Conservation (phyloP, 768 basidiomycete species). For the Dentipellis fragilis region DNA sequence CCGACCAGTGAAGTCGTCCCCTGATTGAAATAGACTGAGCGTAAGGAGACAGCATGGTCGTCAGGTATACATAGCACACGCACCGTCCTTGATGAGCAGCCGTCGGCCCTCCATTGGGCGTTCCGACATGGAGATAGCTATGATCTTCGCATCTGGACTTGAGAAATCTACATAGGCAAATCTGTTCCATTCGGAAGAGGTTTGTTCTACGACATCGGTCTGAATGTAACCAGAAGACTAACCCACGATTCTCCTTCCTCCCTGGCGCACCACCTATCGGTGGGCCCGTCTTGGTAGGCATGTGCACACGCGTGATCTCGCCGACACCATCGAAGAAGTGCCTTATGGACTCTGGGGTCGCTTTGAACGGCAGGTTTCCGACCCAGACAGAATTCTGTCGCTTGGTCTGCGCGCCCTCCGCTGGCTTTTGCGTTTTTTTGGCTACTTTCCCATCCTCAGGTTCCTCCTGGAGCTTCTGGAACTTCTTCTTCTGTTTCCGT, state of each 20-base stretch:
- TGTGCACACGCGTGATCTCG: conserved; percentile 71
- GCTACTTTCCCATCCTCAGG: conserved; percentile 16
- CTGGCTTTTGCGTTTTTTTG: conserved; percentile 27
- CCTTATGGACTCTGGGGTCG: conserved; percentile 62
- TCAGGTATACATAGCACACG: conserved; percentile 14
- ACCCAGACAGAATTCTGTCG: conserved; percentile 91
- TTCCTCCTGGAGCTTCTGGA: conserved; percentile 18
- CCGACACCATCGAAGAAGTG: conserved; percentile 63
- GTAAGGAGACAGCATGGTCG: background rate
- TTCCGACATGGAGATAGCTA: conserved; percentile 78
- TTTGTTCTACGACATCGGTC: conserved; percentile 11
- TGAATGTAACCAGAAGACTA: conserved; percentile 20
- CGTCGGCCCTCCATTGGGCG: conserved; percentile 73
- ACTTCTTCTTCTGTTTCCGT: conserved; percentile 48
- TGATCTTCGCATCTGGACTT: conserved; percentile 58
- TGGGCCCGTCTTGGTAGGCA: conserved; percentile 64
- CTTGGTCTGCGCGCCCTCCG: conserved; percentile 24
- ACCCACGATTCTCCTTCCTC: conserved; percentile 74
- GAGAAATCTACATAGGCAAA: conserved; percentile 97
- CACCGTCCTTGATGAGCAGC: conserved; percentile 90
- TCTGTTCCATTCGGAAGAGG: conserved; percentile 27
- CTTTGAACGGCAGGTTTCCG: conserved; percentile 88
- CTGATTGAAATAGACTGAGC: conserved; percentile 25
- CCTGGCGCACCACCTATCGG: conserved; percentile 26
- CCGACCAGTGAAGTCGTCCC: conserved; percentile 63